Percentiles rank a stretch among this genome's conserved stretches.
Conservation (phyloP, 495 filamentous ascomycete species). For the Podospora tetraspora region DNA sequence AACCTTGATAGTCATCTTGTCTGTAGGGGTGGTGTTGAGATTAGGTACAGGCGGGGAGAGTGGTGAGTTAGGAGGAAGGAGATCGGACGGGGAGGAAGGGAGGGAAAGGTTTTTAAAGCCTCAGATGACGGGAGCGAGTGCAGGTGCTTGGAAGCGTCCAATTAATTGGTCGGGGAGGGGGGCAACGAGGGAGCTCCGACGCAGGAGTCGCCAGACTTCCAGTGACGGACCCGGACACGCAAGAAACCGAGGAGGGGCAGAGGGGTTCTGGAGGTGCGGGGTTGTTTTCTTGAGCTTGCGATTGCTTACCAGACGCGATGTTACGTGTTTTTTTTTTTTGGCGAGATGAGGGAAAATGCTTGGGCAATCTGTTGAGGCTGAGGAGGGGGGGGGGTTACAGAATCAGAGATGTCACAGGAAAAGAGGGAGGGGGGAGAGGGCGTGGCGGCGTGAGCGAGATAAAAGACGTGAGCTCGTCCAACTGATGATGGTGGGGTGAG, state of each 20-base stretch:
- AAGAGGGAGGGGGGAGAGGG: constrained; percentile 10
- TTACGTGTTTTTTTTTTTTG: background rate
- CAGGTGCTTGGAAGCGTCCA: constrained; percentile 8
- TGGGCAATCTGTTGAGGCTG: background rate
- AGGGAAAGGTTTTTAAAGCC: constrained; percentile 30
- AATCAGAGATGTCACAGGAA: constrained; percentile 13
- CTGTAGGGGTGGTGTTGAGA: constrained; percentile 11
- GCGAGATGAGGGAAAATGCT: background rate
- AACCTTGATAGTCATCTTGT: constrained; percentile 59
- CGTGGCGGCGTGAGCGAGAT: constrained; percentile 35
- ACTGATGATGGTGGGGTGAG: constrained; percentile 26
- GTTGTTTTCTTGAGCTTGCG: constrained; percentile 16
- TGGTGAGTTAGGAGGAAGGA: constrained; percentile 3
- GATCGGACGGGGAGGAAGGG: constrained; percentile 9
- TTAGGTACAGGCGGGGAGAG: background rate
- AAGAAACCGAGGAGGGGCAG: constrained; percentile 19
- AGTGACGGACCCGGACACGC: constrained; percentile 12
- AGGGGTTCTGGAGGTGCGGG: constrained; percentile 27
- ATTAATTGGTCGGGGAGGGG: constrained; percentile 13
- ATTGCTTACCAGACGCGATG: constrained; percentile 19
- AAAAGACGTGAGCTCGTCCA: constrained; percentile 27
- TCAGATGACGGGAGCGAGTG: constrained; percentile 7
- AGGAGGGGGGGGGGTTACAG: background rate
- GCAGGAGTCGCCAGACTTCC: constrained; percentile 16
- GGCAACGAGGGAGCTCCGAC: constrained; percentile 25